Conservation (phyloP, 2,329 filamentous ascomycete species). For the Calonectria henricotiae region DNA sequence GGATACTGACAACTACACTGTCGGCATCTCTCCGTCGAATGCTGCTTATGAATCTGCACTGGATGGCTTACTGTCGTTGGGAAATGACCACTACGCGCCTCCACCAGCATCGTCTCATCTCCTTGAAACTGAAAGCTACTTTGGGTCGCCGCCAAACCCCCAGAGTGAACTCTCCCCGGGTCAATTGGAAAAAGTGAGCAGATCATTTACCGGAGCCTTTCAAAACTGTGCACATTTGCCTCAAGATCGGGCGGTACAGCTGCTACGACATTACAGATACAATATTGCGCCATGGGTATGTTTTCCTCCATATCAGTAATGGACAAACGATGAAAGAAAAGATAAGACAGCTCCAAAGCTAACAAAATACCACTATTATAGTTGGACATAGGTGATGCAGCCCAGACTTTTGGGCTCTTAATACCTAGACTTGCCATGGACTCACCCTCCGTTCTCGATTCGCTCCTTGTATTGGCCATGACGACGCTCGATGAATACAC, state of each 20-base stretch:
- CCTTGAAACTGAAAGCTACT: constrained; percentile 32
- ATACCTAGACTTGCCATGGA: constrained; percentile 54
- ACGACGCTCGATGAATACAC: constrained; percentile 41
- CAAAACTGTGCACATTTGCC: constrained; percentile 50
- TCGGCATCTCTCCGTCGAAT: constrained; percentile 45
- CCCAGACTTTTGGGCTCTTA: constrained; percentile 61
- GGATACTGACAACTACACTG: constrained; percentile 37
- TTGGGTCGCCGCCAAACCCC: constrained; percentile 34
- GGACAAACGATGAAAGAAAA: too few relatives aligned
- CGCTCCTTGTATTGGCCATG: constrained; percentile 51
- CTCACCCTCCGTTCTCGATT: constrained; percentile 49
- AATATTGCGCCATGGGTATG: constrained; percentile 64
- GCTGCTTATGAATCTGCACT: constrained; percentile 57
- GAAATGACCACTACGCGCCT: constrained; percentile 49
- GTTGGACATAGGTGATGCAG: constrained; percentile 63
- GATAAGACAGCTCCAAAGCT: constrained; percentile 2
- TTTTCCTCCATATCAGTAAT: constrained; percentile 2
- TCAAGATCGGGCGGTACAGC: constrained; percentile 50
- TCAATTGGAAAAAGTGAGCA: constrained; percentile 30
- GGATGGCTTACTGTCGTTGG: constrained; percentile 56
- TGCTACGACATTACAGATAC: constrained; percentile 64
- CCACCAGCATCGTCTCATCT: constrained; percentile 37
- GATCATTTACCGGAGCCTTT: constrained; percentile 39
- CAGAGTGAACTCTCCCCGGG: constrained; percentile 29
- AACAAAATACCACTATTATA: constrained; percentile 39